Base-by-base conservation (phyloP, 352 stramenopile species). In the Globisporangium camurandrum region DNA sequence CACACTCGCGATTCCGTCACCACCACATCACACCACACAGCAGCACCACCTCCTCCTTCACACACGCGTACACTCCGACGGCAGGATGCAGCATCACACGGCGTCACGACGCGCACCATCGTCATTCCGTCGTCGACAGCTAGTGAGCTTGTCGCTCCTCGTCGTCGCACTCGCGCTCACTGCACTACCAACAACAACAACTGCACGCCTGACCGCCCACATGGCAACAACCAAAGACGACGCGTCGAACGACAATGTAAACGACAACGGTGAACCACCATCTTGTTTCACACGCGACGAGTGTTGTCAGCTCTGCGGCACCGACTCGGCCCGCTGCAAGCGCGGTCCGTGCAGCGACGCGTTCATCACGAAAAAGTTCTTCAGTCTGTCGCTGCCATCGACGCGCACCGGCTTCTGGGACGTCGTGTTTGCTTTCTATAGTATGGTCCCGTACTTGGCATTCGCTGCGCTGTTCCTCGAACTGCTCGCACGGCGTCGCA, bases 311-410 rank as follows among this genome's bases (percentile, higher is more conserved):
- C 55, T 70, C 11, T 84, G 71, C 20, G 69, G 71, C 2, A 56
- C 47, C 11, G 62, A 69, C 46, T 81, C 69, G 44, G 55, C 66
- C 34, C 71, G 71, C 50, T 84, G 71, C 31, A 54, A 62, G 4
- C 69, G 71, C 12, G 71, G 71, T 0, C 69, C 71, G 23, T 84
- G 71, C 67, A 79, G 64, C 58, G 64, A 65, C 46, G 64, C 49
- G 48, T 53, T 67, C 44, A 5, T 81, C 24, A 64, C 67, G 9
- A 70, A 66, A 28, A 52, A 44, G 6, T 62, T 78, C 58, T 84
- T 84, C 59, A 81, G 67, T 60, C 65, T 76, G 55, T 79, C 64
- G 42, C 22, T 57, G 23, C 67, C 71, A 27, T 62, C 56, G 0
- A 30, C 72, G 20, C 44, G 33, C 24, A 47, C 76, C 20, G 58